Evolutionary conservation across 2,329 filamentous ascomycete species (phyloP).

Genomic region (Cephalotrichum gorgonifer): DNA sequence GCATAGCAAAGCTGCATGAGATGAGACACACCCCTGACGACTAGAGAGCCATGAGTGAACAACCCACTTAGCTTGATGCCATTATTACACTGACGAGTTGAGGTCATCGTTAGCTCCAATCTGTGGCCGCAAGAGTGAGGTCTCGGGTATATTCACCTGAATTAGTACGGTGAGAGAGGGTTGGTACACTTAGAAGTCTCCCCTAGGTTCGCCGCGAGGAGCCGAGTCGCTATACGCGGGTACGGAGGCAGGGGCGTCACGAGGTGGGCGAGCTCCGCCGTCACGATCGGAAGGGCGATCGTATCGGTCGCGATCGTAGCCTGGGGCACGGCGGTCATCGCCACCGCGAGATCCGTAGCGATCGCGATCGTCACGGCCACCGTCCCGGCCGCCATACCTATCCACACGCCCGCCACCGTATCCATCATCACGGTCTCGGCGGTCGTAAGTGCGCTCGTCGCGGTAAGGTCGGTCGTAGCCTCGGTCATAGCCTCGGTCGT

Average conservation of each 20-base stretch:
- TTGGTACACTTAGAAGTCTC: constrained; percentile 11
- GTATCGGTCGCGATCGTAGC: constrained; percentile 38
- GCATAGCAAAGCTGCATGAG: background rate
- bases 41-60: background rate
- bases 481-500: constrained; percentile 49
- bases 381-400: constrained; percentile 24
- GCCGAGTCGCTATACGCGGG: constrained; percentile 13
- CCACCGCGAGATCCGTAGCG: constrained; percentile 23
- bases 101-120: background rate
- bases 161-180: background rate
- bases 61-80: background rate
- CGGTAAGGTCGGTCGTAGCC: constrained; percentile 28
- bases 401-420: constrained; percentile 19
- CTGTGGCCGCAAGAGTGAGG: background rate
- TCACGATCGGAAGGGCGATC: constrained; percentile 34
- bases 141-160: background rate
- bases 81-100: background rate
- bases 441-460: constrained; percentile 29
- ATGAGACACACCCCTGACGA: background rate
- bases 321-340: constrained; percentile 22
- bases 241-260: constrained; percentile 25
- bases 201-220: constrained; percentile 31
- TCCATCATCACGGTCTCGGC: constrained; percentile 22
- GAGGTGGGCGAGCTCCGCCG: constrained; percentile 24
- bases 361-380: constrained; percentile 30